Base-by-base conservation (phyloP, 116 monocot species). In the Iris pallida region DNA sequence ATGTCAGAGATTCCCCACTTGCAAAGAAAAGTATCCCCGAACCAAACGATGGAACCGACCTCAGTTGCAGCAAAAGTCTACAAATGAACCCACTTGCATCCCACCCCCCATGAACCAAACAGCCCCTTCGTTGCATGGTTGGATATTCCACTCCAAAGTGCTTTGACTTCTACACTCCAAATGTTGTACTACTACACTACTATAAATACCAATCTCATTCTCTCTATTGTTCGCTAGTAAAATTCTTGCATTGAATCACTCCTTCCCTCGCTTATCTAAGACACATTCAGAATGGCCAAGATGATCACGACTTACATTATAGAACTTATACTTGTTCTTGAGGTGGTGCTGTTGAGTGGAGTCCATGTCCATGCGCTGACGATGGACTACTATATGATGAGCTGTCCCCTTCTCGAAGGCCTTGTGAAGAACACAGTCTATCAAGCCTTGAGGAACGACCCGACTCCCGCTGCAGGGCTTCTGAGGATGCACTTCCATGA, bases 401-500 rank as follows among this genome's bases (percentile, higher is more conserved):
- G 63, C 45, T 90, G 93, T 58, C 93, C 93, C 8, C 73, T 84
- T 9, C 79, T 78, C 1, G 93, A 93, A 63, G 42, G 62, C 30
- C 80, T 76, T 2, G 78, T 90, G 8, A 77, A 64, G 55, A 74
- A 64, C 72, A 64, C 73, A 1, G 90, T 94, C 41, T 55, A 58
- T 16, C 79, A 70, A 63, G 90, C 85, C 42, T 60, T 94, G 42
- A 46, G 13, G 13, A 72, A 47, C 4, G 90, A 94, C 71, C 93
- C 87, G 12, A 82, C 82, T 10, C 78, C 87, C 12, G 86, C 93
- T 2, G 90, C 74, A 5, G 73, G 68, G 11, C 87, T 94, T 70
- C 86, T 94, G 4, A 75, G 90, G 43, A 73, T 94, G 68, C 93
- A 94, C 69, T 94, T 94, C 78, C 93, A 94, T 76, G 93, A 94